Conservation (phyloP, 2,329 filamentous ascomycete genomes). For the Trematosphaeria pertusa region DNA sequence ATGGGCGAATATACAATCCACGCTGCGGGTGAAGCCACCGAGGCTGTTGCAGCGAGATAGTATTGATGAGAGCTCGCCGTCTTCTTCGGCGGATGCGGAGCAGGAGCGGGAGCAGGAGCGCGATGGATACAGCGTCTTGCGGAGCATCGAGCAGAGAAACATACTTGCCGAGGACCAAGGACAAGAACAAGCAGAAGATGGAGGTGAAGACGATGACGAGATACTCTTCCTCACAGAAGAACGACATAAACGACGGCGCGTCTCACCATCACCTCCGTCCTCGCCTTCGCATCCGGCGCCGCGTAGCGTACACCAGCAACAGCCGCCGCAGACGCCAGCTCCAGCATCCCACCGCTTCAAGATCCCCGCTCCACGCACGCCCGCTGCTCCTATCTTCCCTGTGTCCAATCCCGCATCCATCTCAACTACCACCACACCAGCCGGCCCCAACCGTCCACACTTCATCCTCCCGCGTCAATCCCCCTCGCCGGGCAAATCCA, state of each 20-base stretch:
- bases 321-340: conserved; percentile 17
- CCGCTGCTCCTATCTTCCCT: conserved; percentile 16
- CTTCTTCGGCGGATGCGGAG: conserved; percentile 19
- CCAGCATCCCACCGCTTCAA: conserved; percentile 35
- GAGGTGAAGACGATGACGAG: conserved; percentile 31
- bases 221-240: conserved; percentile 30
- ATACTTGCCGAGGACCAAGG: conserved; percentile 4
- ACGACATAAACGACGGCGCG: conserved; percentile 35
- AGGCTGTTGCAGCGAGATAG: conserved; percentile 39
- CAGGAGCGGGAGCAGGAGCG: conserved; percentile 10
- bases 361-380: conserved; percentile 23
- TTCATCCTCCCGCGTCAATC: conserved; percentile 48
- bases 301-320: neutral
- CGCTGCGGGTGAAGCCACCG: conserved; percentile 24
- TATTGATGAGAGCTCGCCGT: conserved; percentile 39
- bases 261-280: conserved; percentile 19
- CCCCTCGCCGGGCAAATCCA: conserved; percentile 30
- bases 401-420: conserved; percentile 6
- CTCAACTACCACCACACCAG: conserved; percentile 7
- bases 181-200: conserved; percentile 7
- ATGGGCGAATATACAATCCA: conserved; percentile 9
- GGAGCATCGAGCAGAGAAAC: conserved; percentile 20
- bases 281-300: conserved; percentile 5
- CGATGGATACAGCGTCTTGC: conserved; percentile 17
- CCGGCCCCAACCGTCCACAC: conserved; percentile 39